Evolutionary conservation across 352 stramenopile genomes (phyloP).

Genomic region (Proteromonas lacertae): DNA sequence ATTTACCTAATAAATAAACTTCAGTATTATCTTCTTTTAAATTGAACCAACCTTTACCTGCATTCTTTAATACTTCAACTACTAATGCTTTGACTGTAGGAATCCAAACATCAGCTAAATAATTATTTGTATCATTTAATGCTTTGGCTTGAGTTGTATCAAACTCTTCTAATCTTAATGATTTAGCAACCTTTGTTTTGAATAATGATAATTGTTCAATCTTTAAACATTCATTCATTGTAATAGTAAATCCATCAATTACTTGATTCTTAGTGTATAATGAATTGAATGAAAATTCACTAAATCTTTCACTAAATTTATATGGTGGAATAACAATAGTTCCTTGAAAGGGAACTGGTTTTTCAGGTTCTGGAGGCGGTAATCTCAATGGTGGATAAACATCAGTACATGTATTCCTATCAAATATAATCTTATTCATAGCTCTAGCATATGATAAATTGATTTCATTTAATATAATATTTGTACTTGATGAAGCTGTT

Average conservation of each 20-base stretch:
- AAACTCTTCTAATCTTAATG: conserved; percentile 4
- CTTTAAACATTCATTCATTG: conserved; percentile 6
- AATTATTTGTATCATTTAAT: background rate
- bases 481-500: too few relatives aligned
- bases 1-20: conserved; percentile 23
- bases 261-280: conserved; percentile 1
- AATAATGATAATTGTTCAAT: conserved; percentile 10
- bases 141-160: background rate
- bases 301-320: background rate
- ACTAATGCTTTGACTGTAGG: conserved; percentile 8
- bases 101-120: conserved; percentile 16
- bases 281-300: conserved; percentile 1
- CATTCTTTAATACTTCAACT: conserved; percentile 11
- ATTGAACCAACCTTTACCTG: conserved; percentile 25
- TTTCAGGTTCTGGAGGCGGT: conserved; percentile 5
- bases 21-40: conserved; percentile 19
- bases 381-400: too few relatives aligned
- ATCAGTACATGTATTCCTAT: background rate
- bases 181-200: too few relatives aligned
- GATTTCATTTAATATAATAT: too few relatives aligned
- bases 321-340: background rate
- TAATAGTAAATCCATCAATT: conserved; percentile 2
- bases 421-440: too few relatives aligned
- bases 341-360: background rate
- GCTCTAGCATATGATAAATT: too few relatives aligned